These are phyloP conservation scores for Lentinula aciculospora DNA, from an alignment of 768 basidiomycete species.

Conservation along the genomic window DNA sequence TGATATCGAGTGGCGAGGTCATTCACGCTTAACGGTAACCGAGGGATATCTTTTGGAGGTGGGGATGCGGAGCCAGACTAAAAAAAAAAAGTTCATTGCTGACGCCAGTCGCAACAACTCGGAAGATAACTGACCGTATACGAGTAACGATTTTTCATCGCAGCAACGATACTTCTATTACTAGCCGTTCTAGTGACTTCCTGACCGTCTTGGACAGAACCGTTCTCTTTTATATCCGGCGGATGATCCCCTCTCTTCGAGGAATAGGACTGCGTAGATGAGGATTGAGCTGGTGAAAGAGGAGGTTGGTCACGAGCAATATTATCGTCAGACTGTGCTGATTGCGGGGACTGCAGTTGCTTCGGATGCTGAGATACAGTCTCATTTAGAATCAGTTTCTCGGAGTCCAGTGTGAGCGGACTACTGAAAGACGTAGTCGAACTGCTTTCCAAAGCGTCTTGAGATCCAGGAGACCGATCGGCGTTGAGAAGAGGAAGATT, in stretches of 20 bases:
- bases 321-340: not conserved
- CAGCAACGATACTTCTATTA: constrained; percentile 57
- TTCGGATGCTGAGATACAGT: not conserved
- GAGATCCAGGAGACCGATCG: not conserved
- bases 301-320: not conserved
- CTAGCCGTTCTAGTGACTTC: constrained; percentile 28
- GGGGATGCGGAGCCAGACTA: constrained; percentile 51
- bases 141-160: constrained; percentile 61
- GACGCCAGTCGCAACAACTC: constrained; percentile 2
- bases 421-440: not conserved
- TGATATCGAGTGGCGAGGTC: constrained; percentile 55
- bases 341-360: not conserved
- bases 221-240: constrained; percentile 4
- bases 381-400: not conserved
- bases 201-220: constrained; percentile 31
- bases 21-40: constrained; percentile 57
- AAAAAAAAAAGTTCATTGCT: constrained; percentile 3
- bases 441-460: not conserved
- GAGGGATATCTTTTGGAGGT: constrained; percentile 55
- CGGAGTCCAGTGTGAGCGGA: not conserved
- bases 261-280: not conserved
- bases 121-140: constrained; percentile 37
- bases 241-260: constrained; percentile 13
- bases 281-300: not conserved
- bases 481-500: constrained; percentile 10